Evolutionary conservation across 352 stramenopile genomes (phyloP), one percentile per base, ranked within the genome.

Genomic region (Globisporangium iwayamae): DNA sequence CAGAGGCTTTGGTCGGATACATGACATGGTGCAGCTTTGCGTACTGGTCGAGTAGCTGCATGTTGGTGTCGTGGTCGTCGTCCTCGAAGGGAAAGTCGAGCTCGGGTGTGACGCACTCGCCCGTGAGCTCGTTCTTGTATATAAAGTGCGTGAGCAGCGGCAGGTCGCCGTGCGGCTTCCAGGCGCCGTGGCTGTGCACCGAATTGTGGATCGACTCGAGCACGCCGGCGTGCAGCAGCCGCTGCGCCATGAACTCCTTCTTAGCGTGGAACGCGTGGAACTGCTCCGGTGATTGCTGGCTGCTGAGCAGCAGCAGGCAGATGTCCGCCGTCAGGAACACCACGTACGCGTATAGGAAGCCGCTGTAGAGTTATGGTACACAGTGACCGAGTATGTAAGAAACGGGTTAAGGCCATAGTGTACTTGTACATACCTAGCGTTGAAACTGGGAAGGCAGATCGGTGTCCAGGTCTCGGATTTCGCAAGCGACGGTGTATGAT

Each of bases 391-490:
- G 22, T 25, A 25, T 25, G 22, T 25, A 25, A 25, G 22, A 25
- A 25, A 25, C 22, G 22, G 22, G 1, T 25, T 25, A 25, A 25
- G 22, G 22, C 22, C 22, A 25, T 25, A 25, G 22, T 25, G 22
- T 25, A 25, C 22, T 25, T 25, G 22, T 25, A 25, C 22, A 25
- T 25, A 88, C 81, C 71, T 81, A 51, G 76, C 63, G 66, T 90
- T 89, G 62, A 92, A 92, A 28, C 71, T 70, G 6, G 81, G 70
- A 18, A 92, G 68, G 46, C 81, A 90, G 16, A 90, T 80, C 1
- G 83, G 83, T 30, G 78, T 90, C 81, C 83, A 93, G 7, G 83
- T 89, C 70, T 93, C 83, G 13, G 76, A 81, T 43, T 70, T 83
- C 1, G 65, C 61, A 30, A 93, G 73, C 45, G 79, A 88, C 43